These are phyloP conservation scores for Aspergillus fumigatiaffinis DNA, from an alignment of 2,329 filamentous ascomycete species.

Conservation along the genomic window DNA sequence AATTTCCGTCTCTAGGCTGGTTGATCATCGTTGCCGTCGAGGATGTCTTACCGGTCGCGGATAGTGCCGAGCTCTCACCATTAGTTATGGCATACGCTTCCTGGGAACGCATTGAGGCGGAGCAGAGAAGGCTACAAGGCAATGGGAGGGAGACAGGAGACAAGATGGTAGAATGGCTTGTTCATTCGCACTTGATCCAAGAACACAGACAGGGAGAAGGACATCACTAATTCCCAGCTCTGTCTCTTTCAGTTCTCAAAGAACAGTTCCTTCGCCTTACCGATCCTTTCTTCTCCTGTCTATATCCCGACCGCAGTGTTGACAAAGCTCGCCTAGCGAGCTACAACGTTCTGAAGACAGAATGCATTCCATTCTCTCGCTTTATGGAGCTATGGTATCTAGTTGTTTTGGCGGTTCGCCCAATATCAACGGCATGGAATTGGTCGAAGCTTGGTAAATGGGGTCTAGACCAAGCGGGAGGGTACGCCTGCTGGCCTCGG, in stretches of 20 bases:
- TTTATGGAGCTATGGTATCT: conserved; percentile 12
- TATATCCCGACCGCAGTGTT: conserved; percentile 11
- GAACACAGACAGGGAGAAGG: not conserved
- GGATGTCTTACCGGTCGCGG: not conserved
- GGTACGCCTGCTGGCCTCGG: conserved; percentile 10
- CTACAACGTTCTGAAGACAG: not conserved
- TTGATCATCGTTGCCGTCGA: conserved; percentile 10
- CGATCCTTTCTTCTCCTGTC: not conserved
- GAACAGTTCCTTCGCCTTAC: conserved; percentile 1
- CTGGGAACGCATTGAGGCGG: conserved; percentile 4
- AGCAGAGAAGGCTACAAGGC: not conserved
- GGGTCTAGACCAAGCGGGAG: conserved; percentile 17
- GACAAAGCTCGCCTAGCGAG: conserved; percentile 4
- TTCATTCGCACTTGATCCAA: not conserved
- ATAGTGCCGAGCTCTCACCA: not conserved
- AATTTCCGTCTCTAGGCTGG: conserved; percentile 3
- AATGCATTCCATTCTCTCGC: conserved; percentile 5
- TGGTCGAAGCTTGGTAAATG: conserved; percentile 14
- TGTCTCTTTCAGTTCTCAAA: not conserved
- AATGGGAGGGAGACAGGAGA: not conserved
- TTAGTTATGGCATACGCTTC: conserved; percentile 6
- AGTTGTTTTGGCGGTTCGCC: conserved; percentile 11
- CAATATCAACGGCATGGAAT: conserved; percentile 12
- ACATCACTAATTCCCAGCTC: not conserved
- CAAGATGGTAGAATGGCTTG: conserved; percentile 4